These are phyloP conservation scores for Phytopythium litorale DNA, from an alignment of 352 stramenopile species.

Conservation along the genomic window DNA sequence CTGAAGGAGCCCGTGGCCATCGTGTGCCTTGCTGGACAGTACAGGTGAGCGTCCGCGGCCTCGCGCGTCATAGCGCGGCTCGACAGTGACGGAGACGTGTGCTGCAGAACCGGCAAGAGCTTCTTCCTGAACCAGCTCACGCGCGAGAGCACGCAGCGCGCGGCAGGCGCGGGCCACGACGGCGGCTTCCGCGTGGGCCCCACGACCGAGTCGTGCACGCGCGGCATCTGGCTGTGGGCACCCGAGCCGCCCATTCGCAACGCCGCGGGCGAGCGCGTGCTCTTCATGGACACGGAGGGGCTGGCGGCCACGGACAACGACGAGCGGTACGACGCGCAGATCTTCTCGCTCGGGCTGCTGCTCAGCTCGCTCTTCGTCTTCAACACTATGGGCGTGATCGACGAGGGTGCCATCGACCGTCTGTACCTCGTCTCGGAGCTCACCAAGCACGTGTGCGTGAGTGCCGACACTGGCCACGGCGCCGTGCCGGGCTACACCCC, in stretches of 20 bases:
- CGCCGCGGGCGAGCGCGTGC: slow-evolving; percentile 49
- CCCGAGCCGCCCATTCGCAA: slow-evolving; percentile 55
- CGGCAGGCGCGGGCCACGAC: not conserved
- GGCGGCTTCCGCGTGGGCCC: slow-evolving; percentile 67
- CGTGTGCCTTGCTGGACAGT: slow-evolving; percentile 76
- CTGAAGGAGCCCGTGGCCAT: slow-evolving; percentile 72
- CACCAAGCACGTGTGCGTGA: slow-evolving; percentile 81
- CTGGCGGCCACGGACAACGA: slow-evolving; percentile 85
- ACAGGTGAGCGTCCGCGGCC: slow-evolving; percentile 31
- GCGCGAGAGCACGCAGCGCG: not conserved
- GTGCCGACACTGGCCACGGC: slow-evolving; percentile 20
- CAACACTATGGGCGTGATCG: slow-evolving; percentile 88
- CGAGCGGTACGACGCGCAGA: slow-evolving; percentile 87
- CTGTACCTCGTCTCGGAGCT: slow-evolving; percentile 84
- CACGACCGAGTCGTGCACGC: slow-evolving; percentile 83
- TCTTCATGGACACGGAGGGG: slow-evolving; percentile 85
- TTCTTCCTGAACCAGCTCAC: slow-evolving; percentile 88
- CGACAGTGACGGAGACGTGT: not conserved
- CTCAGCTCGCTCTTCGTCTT: slow-evolving; percentile 84
- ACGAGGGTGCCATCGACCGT: slow-evolving; percentile 81
- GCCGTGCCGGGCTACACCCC: not conserved
- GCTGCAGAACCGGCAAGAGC: slow-evolving; percentile 72
- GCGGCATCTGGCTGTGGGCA: slow-evolving; percentile 84
- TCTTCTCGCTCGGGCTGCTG: slow-evolving; percentile 78
- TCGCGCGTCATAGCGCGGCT: not conserved